phyloP scores from a whole-genome alignment of 2,329 filamentous ascomycete genomes.

The Annulohypoxylon truncatum region DNA sequence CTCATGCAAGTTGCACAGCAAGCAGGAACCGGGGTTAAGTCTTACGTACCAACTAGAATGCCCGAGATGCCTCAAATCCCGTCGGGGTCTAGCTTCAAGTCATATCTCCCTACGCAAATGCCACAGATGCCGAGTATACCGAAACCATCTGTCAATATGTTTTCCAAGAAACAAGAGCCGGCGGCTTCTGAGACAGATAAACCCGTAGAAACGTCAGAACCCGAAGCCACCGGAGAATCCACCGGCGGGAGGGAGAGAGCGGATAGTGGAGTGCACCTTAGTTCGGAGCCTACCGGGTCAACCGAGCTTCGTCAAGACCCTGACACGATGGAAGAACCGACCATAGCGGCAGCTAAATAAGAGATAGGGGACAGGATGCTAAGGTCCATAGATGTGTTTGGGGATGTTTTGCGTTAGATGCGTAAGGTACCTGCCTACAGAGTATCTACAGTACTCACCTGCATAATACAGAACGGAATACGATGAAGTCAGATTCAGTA shows the following conservation, averaged over 20 bases:
- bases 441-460: too few relatives aligned
- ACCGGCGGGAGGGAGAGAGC: constrained; percentile 7
- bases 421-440: neutral
- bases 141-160: constrained; percentile 47
- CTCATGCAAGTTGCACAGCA: constrained; percentile 63
- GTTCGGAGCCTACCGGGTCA: constrained; percentile 19
- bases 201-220: neutral
- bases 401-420: neutral
- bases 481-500: neutral
- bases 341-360: constrained; percentile 26
- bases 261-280: constrained; percentile 26
- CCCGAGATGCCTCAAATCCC: constrained; percentile 52
- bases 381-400: neutral
- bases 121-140: constrained; percentile 53
- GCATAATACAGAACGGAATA: neutral
- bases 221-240: neutral
- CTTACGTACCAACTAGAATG: constrained; percentile 59
- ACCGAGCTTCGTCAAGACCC: constrained; percentile 21
- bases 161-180: constrained; percentile 39
- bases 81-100: constrained; percentile 51
- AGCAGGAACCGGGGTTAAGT: constrained; percentile 59
- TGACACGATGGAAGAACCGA: constrained; percentile 10
- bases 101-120: constrained; percentile 49
- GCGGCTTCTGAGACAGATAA: neutral
- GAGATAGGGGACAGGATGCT: neutral